Percentiles rank a stretch among this genome's conserved stretches.
Conservation (phyloP, 345 rosid genomes). For the Conringia planisiliqua region DNA sequence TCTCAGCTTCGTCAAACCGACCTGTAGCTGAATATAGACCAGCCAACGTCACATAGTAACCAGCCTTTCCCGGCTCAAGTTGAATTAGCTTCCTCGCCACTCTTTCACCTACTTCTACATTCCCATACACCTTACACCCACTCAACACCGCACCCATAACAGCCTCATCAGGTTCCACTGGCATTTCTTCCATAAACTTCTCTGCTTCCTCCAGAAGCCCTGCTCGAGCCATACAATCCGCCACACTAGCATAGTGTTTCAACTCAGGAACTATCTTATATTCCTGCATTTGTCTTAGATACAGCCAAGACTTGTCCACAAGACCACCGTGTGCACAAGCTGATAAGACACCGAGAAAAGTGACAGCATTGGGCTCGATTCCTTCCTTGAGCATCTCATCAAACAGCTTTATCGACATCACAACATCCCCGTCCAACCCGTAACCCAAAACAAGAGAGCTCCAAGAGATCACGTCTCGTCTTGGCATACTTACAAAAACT, state of each 20-base stretch:
- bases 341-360: conserved; percentile 62
- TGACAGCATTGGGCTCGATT: conserved; percentile 51
- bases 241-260: conserved; percentile 57
- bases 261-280: conserved; percentile 39
- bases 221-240: conserved; percentile 57
- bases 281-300: conserved; percentile 42
- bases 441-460: conserved; percentile 61
- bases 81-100: conserved; percentile 49
- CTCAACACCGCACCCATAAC: conserved; percentile 51
- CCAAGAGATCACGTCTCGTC: conserved; percentile 60
- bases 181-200: conserved; percentile 50
- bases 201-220: conserved; percentile 62
- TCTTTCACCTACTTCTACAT: conserved; percentile 57
- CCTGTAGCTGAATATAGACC: conserved; percentile 46
- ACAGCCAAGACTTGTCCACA: conserved; percentile 42
- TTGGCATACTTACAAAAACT: conserved; percentile 41
- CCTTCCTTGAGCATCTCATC: conserved; percentile 38
- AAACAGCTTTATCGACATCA: conserved; percentile 38
- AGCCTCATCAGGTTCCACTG: conserved; percentile 57
- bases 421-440: conserved; percentile 47
- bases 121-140: conserved; percentile 54
- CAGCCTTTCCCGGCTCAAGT: conserved; percentile 47
- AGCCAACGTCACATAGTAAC: conserved; percentile 54
- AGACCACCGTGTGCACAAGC: conserved; percentile 67
- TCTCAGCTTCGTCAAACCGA: conserved; percentile 54